phyloP scores from a whole-genome alignment of 768 basidiomycete species.

The Jaapia argillacea region DNA sequence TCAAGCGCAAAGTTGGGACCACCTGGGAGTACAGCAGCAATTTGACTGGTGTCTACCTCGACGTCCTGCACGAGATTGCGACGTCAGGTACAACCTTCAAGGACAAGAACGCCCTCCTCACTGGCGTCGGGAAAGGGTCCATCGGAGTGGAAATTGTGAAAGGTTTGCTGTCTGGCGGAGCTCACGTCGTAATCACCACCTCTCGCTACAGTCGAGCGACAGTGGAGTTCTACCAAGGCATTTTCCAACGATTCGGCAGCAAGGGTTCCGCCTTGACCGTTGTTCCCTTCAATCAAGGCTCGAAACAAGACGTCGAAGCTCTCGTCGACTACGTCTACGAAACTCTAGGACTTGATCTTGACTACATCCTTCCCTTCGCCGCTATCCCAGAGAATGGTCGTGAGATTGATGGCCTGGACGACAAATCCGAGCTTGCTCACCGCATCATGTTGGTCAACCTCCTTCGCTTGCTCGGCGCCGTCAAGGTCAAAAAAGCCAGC shows the following conservation, averaged over 20 bases:
- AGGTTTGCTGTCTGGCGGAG: conserved; percentile 92
- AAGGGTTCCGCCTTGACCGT: conserved; percentile 95
- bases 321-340: conserved; percentile 98
- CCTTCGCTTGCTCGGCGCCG: conserved; percentile 90
- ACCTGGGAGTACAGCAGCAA: conserved; percentile 98
- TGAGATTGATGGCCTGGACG: conserved; percentile 95
- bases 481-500: conserved; percentile 97
- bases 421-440: conserved; percentile 95
- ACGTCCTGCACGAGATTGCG: conserved; percentile 95
- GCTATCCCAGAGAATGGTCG: conserved; percentile 98
- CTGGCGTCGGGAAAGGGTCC: conserved; percentile 95
- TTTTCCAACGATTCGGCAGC: conserved; percentile 92
- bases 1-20: conserved; percentile 93
- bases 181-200: conserved; percentile 94
- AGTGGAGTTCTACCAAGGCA: conserved; percentile 97
- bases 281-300: conserved; percentile 98
- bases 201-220: conserved; percentile 93
- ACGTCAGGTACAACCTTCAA: conserved; percentile 98
- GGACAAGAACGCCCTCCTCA: conserved; percentile 97
- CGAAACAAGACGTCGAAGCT: conserved; percentile 97
- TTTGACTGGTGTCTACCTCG: conserved; percentile 90
- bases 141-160: conserved; percentile 98
- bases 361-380: conserved; percentile 97
- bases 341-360: conserved; percentile 90
- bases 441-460: conserved; percentile 98